Evolutionary conservation across 495 filamentous ascomycete species (phyloP).

Genomic region (Lasiosphaeris hirsuta): DNA sequence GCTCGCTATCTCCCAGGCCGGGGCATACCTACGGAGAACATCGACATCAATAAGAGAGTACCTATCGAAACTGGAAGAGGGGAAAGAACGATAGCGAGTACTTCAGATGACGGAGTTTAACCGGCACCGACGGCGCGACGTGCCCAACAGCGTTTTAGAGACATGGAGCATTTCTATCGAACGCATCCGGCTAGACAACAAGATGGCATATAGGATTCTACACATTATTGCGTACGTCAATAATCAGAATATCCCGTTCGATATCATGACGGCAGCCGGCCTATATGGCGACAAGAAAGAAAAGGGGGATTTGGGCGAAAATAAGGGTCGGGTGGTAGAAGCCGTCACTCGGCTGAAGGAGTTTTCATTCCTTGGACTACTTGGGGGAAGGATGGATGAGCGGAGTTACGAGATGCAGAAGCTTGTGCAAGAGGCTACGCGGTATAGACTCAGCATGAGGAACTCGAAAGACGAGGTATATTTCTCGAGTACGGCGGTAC

Average conservation of each 20-base stretch:
- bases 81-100: constrained; percentile 12
- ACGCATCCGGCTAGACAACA: constrained; percentile 19
- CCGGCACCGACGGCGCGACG: constrained; percentile 13
- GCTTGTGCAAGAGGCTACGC: constrained; percentile 25
- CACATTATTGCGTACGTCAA: constrained; percentile 21
- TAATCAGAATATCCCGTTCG: constrained; percentile 22
- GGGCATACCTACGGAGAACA: constrained; percentile 27
- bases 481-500: constrained; percentile 20
- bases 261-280: constrained; percentile 8
- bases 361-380: constrained; percentile 17
- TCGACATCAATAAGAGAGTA: constrained; percentile 19
- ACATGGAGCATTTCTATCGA: constrained; percentile 26
- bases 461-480: constrained; percentile 8
- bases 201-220: constrained; percentile 20
- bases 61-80: constrained; percentile 11
- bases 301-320: neutral
- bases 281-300: neutral
- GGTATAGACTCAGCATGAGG: constrained; percentile 12
- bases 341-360: constrained; percentile 15
- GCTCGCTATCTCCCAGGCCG: constrained; percentile 29
- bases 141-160: constrained; percentile 25
- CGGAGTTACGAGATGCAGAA: constrained; percentile 26
- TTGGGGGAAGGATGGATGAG: neutral
- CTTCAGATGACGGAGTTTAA: constrained; percentile 16
- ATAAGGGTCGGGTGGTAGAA: constrained; percentile 3